A percentile compares a stretch with the other conserved stretches of the same genome.
Conservation (phyloP, 306 rosid species). For the Parietaria judaica region DNA sequence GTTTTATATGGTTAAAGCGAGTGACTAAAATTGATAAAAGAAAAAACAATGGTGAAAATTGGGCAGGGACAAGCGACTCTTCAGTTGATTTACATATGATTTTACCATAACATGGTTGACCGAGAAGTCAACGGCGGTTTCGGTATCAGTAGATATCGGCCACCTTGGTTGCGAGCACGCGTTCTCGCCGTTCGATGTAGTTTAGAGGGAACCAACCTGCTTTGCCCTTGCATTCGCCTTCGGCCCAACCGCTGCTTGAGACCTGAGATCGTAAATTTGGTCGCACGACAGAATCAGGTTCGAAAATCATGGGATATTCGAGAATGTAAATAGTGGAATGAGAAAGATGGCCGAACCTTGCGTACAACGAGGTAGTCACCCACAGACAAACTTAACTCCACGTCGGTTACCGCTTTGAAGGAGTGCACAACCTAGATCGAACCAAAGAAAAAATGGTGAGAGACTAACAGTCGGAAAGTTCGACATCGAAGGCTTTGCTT, state of each 20-base stretch:
- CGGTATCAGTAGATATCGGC: constrained; percentile 45
- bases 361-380: constrained; percentile 70
- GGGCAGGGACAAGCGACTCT: neutral
- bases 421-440: constrained; percentile 52
- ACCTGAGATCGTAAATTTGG: constrained; percentile 30
- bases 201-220: constrained; percentile 89
- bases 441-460: neutral
- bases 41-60: neutral
- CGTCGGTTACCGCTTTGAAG: constrained; percentile 63
- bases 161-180: constrained; percentile 75
- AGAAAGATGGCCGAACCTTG: constrained; percentile 36
- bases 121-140: neutral
- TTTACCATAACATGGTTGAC: no score
- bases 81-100: constrained; percentile 9
- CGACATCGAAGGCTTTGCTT: neutral
- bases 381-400: constrained; percentile 58
- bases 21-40: neutral
- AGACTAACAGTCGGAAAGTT: neutral
- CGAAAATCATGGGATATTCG: neutral
- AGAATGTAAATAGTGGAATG: neutral
- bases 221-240: constrained; percentile 82
- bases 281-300: neutral
- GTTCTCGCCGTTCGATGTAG: constrained; percentile 72
- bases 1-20: neutral
- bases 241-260: constrained; percentile 79